Base-by-base conservation (phyloP, 2,329 filamentous ascomycete species). In the Sclerotinia spermophila region DNA sequence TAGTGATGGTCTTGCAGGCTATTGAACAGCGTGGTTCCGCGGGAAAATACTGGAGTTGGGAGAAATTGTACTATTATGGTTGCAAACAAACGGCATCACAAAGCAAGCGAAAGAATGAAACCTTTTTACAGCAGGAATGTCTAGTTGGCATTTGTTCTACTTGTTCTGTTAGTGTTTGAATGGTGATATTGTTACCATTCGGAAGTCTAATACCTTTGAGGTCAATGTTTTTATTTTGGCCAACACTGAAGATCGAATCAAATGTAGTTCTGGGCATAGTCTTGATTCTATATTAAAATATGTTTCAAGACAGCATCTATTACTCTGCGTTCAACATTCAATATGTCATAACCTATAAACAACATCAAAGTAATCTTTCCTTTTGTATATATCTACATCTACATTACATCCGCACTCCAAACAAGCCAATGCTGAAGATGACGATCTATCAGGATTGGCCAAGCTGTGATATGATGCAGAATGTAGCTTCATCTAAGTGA, bases 11-110 rank as follows among this genome's bases (percentile, higher is more conserved):
- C 48, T 40, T 27, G 35, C 62, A 42, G n/a, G 53, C 40, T 40
- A n/a, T 65, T 40, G 3, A 65, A 53, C 35, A 40, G 45, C 45
- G n/a, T 27, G 38, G 45, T 21, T 48, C 3, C 62, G 17, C 45
- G 11, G 62, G 45, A 30, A 53, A 53, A 53, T 21, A 40, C 24
- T 40, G 62, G 62, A 65, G 62, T 65, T 65, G n/a, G 62, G 62
- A 65, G 33, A 53, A 53, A 40, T 30, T 65, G 62, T 53, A 65
- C n/a, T 30, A 30, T 40, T 30, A 53, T 24, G 15, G 19, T 53
- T 30, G 45, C 58, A 65, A 38, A 3, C n/a, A 51, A 51, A 62
- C 3, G 30, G 6, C 5, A 45, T 45, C 42, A 45, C 13, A 35
- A 62, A 33, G 30, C 24, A 62, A 62, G 40, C 27, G 27, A 45